Percentiles rank a stretch among this genome's conserved stretches.
Evolutionary conservation across 495 filamentous ascomycete genomes (phyloP).

Genomic region (Viridothelium virens): DNA sequence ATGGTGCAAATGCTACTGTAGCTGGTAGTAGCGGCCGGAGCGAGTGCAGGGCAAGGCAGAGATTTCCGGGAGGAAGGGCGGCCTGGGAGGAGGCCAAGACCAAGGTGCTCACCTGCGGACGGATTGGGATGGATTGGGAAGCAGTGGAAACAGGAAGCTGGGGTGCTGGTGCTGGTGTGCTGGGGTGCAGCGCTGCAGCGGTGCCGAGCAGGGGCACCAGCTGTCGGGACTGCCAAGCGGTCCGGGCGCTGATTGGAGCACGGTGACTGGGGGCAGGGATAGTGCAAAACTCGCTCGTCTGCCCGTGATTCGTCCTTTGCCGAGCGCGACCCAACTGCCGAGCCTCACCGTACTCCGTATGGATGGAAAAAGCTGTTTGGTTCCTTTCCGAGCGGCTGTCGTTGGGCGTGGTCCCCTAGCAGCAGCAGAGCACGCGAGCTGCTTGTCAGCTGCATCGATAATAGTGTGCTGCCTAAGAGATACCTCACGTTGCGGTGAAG

Average conservation of each 20-base stretch:
- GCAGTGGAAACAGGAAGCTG: neutral
- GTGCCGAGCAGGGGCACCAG: neutral
- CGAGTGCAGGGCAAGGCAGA: neutral
- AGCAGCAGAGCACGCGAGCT: neutral
- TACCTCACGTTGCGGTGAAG: conserved; percentile 1
- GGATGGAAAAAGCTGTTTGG: conserved; percentile 9
- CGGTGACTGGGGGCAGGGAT: too few relatives aligned
- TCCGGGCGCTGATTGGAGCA: too few relatives aligned
- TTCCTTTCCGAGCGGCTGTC: conserved; percentile 7
- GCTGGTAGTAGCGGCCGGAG: neutral
- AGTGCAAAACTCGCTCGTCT: too few relatives aligned
- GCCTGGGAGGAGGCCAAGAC: neutral
- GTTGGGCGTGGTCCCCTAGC: neutral
- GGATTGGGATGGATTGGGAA: too few relatives aligned
- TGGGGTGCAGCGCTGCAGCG: too few relatives aligned
- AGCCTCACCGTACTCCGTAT: conserved; percentile 7
- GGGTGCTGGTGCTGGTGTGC: too few relatives aligned
- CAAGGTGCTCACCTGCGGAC: too few relatives aligned
- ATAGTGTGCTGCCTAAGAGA: neutral
- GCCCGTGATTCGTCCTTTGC: neutral
- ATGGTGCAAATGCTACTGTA: neutral
- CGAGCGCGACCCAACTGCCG: conserved; percentile 1
- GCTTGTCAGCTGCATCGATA: conserved; percentile 11
- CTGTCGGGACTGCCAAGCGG: neutral
- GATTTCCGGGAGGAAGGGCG: conserved; percentile 5